These are phyloP conservation scores for Nannochloropsis salina DNA, from an alignment of 108 stramenopile genomes.

Conservation along the genomic window DNA sequence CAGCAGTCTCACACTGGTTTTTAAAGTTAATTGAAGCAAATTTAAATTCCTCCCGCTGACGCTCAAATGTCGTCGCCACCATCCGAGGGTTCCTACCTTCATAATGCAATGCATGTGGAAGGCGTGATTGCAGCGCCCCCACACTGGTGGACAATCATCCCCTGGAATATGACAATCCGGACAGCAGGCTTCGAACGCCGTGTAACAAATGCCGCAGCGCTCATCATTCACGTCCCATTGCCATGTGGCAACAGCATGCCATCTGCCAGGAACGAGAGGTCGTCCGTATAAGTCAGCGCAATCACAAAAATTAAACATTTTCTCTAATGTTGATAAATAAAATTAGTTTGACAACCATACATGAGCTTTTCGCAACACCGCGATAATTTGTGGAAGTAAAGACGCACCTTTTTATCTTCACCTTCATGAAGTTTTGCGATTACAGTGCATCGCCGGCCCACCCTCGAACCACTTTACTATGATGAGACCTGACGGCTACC, in stretches of 20 bases:
- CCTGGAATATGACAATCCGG: constrained; percentile 56
- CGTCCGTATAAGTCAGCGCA: background rate
- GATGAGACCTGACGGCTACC: too few species aligned
- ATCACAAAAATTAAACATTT: background rate
- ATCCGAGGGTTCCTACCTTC: constrained; percentile 25
- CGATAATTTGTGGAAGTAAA: background rate
- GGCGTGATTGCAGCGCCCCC: constrained; percentile 59
- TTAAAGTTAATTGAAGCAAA: too few species aligned
- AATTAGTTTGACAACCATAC: too few species aligned
- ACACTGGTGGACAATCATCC: constrained; percentile 56
- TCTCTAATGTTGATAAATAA: background rate
- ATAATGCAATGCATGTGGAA: constrained; percentile 61
- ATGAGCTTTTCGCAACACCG: too few species aligned
- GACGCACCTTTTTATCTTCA: background rate
- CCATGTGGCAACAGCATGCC: constrained; percentile 56
- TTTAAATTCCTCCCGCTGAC: too few species aligned
- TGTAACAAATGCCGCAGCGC: constrained; percentile 58
- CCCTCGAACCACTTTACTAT: too few species aligned
- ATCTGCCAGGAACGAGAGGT: constrained; percentile 25
- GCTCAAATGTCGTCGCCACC: too few species aligned
- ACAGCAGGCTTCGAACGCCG: constrained; percentile 59
- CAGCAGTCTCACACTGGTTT: too few species aligned
- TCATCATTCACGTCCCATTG: constrained; percentile 60
- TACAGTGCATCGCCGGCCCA: too few species aligned
- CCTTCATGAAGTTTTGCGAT: background rate